Evolutionary conservation across 495 filamentous ascomycete genomes (phyloP), one percentile per base, ranked within the genome.

Genomic region (Hyaloscypha variabilis): DNA sequence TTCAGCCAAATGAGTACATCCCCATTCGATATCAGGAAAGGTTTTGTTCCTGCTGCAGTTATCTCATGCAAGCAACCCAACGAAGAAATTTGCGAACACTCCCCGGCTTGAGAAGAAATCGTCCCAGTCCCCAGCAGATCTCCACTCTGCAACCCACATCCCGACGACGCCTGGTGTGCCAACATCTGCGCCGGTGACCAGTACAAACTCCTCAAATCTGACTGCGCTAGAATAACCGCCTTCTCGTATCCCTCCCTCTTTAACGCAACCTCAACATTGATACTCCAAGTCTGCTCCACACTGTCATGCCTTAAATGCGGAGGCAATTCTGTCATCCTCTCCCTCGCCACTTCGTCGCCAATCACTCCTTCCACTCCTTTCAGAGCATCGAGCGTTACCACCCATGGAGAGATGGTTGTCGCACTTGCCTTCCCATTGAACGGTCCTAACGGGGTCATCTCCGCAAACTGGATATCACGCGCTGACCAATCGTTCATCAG

Each of bases 401-500:
- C 83, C 90, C 90, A 93, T 0, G 90, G 82, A 26, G 84, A 88
- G 65, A 93, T 90, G 14, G 84, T 86, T 0, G 91, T 93, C 8
- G 84, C 89, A 68, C 91, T 91, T 72, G 87, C 91, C 80, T 93
- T 93, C 1, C 85, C 79, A 62, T 87, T 90, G 76, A 93, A 89
- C 0, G 90, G 90, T 0, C 87, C 87, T 5, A 89, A 76, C 1
- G 87, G 87, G 3, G 82, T 68, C 72, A 90, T 91, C 71, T 93
- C 90, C 84, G 87, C 90, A 3, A 79, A 83, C 67, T 92, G 90
- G 53, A 93, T 87, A 72, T 93, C 90, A 65, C 90, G 80, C 6
- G 90, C 90, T 68, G 83, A 70, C 90, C 90, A 93, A 73, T 93
- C 90, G 72, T 93, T 93, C 84, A 93, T 82, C 60, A 93, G 72